These are phyloP conservation scores for Balakata baccata DNA, from an alignment of 345 rosid genomes.

Conservation along the genomic window DNA sequence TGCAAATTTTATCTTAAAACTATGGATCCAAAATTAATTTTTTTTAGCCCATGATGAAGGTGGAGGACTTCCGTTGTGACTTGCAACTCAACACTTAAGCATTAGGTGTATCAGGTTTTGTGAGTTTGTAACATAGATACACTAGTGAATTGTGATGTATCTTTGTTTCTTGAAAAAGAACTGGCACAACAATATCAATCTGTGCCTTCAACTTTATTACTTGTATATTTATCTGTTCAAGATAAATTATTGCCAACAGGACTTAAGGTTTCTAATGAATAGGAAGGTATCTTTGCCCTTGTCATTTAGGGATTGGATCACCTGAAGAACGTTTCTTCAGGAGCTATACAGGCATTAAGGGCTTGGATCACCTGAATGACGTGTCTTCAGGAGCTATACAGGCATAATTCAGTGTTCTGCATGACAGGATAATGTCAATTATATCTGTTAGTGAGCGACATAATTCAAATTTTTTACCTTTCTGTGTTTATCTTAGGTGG, in stretches of 20 bases:
- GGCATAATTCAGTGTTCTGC: background rate
- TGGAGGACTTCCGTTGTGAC: background rate
- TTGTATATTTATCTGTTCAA: background rate
- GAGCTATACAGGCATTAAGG: no score
- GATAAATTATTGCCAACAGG: background rate
- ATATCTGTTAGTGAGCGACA: background rate
- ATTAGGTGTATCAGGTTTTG: background rate
- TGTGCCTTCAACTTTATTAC: background rate
- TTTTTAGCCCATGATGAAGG: background rate
- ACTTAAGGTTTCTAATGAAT: background rate
- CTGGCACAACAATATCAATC: background rate
- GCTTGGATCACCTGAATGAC: no score
- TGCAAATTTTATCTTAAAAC: background rate
- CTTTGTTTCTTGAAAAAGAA: background rate
- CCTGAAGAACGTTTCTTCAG: no score
- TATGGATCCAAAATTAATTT: background rate
- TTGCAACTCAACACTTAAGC: background rate
- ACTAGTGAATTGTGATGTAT: background rate
- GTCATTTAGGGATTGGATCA: no score
- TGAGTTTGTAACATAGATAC: background rate
- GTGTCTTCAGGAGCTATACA: no score
- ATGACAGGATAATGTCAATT: background rate
- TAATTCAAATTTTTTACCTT: background rate
- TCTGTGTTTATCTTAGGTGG: slow-evolving; percentile 45
- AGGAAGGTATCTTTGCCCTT: background rate